phyloP scores from a whole-genome alignment of 441 rosid genomes.

The Syzygium malaccense region DNA sequence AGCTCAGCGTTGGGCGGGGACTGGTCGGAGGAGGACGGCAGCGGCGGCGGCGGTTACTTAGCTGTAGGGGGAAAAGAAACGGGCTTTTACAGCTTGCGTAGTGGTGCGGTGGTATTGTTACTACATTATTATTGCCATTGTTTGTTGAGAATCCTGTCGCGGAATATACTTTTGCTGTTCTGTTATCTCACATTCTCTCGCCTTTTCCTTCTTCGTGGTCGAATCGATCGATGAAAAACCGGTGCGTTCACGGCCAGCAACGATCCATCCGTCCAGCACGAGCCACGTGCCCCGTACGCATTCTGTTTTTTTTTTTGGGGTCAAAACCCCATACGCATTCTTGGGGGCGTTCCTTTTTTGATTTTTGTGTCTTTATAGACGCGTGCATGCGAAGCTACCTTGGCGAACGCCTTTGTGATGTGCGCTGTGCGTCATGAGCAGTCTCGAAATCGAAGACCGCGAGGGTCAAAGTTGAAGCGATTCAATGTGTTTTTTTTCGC shows the following conservation, averaged over 20 bases:
- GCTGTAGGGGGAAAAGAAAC: neutral
- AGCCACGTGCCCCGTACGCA: neutral
- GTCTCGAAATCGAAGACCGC: neutral
- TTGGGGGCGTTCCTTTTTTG: neutral
- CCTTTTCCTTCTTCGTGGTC: neutral
- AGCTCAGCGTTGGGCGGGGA: neutral
- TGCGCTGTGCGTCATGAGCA: neutral
- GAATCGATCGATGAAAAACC: neutral
- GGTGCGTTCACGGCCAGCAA: neutral
- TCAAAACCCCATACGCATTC: neutral
- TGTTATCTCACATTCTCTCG: neutral
- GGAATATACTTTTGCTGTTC: neutral
- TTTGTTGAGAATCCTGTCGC: conserved; percentile 8
- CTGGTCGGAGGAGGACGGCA: conserved; percentile 5
- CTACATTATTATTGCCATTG: conserved; percentile 1
- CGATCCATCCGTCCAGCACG: neutral
- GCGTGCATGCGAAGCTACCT: neutral
- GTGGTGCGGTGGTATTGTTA: neutral
- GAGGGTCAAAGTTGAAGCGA: neutral
- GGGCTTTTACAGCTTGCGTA: conserved; percentile 3
- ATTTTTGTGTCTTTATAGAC: neutral
- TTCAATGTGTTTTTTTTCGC: neutral
- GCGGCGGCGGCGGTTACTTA: conserved; percentile 1
- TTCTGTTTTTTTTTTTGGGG: neutral
- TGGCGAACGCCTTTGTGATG: neutral